These are phyloP conservation scores for Fusarium fracticaudum DNA, from an alignment of 2,329 filamentous ascomycete genomes.

Conservation along the genomic window DNA sequence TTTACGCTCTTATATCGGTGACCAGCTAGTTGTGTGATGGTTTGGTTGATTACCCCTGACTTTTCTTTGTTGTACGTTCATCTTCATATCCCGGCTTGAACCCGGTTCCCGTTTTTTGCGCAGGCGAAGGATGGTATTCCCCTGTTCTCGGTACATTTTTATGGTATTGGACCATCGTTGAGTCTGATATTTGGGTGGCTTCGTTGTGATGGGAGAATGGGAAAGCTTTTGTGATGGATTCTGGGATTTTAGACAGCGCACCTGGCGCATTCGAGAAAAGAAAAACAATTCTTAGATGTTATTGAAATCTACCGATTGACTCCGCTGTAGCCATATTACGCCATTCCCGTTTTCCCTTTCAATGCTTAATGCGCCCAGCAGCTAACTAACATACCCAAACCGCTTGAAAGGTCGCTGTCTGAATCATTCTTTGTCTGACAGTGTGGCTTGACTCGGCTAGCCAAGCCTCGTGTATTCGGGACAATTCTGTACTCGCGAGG, in stretches of 20 bases:
- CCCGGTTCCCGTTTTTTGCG: constrained; percentile 41
- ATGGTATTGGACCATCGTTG: constrained; percentile 35
- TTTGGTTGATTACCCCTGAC: constrained; percentile 18
- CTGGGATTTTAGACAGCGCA: constrained; percentile 46
- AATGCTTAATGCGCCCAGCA: not conserved
- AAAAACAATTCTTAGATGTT: constrained; percentile 46
- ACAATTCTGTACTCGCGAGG: not conserved
- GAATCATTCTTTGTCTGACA: not conserved
- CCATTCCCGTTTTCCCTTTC: constrained; percentile 11
- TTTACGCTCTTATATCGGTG: not conserved
- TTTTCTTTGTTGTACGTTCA: constrained; percentile 32
- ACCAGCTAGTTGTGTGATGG: not conserved
- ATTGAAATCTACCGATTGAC: constrained; percentile 42
- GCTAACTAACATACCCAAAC: constrained; percentile 7
- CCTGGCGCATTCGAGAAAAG: constrained; percentile 47
- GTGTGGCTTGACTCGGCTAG: not conserved
- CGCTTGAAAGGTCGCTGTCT: not conserved
- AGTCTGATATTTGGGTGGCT: constrained; percentile 38
- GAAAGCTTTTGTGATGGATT: constrained; percentile 40
- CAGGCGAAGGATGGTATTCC: constrained; percentile 45
- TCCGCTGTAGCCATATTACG: constrained; percentile 26
- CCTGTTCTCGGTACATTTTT: constrained; percentile 42
- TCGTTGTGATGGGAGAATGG: constrained; percentile 38
- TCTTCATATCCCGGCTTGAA: constrained; percentile 32
- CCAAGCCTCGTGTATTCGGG: not conserved